Evolutionary conservation across 495 filamentous ascomycete species (phyloP).

Genomic region (Trichocladium antarcticum): DNA sequence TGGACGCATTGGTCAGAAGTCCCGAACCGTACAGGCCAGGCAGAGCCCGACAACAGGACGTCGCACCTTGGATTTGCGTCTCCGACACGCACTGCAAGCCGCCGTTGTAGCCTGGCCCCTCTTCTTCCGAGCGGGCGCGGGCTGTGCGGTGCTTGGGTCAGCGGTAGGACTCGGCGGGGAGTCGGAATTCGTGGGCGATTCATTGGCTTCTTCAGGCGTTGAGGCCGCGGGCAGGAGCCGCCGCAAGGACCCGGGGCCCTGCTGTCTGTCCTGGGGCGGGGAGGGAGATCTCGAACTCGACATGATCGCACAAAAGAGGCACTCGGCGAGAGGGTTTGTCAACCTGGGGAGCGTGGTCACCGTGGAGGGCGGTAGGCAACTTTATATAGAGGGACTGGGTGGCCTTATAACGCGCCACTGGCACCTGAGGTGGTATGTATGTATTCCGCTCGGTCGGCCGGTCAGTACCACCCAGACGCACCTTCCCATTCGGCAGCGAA

Average conservation of each 20-base stretch:
- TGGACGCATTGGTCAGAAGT: neutral
- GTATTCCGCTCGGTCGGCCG: too few relatives aligned
- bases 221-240: slow-evolving; percentile 12
- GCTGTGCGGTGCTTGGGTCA: neutral
- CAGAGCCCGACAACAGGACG: too few relatives aligned
- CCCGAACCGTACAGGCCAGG: too few relatives aligned
- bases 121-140: slow-evolving; percentile 7
- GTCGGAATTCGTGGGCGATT: neutral
- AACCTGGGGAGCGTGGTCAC: too few relatives aligned
- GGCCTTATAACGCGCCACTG: too few relatives aligned
- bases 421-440: too few relatives aligned
- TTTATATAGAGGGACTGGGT: too few relatives aligned
- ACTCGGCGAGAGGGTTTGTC: neutral
- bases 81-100: slow-evolving; percentile 45
- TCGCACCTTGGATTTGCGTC: slow-evolving; percentile 44
- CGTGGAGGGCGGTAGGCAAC: too few relatives aligned
- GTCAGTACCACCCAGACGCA: neutral
- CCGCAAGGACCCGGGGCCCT: slow-evolving; percentile 3
- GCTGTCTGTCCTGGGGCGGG: neutral
- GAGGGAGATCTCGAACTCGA: slow-evolving; percentile 1
- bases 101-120: slow-evolving; percentile 38
- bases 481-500: slow-evolving; percentile 6
- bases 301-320: neutral
- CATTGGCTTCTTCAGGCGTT: neutral
- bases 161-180: neutral